These are phyloP conservation scores for Plasmodium berghei DNA, from an alignment of 169 alveolate species.

Conservation along the genomic window DNA sequence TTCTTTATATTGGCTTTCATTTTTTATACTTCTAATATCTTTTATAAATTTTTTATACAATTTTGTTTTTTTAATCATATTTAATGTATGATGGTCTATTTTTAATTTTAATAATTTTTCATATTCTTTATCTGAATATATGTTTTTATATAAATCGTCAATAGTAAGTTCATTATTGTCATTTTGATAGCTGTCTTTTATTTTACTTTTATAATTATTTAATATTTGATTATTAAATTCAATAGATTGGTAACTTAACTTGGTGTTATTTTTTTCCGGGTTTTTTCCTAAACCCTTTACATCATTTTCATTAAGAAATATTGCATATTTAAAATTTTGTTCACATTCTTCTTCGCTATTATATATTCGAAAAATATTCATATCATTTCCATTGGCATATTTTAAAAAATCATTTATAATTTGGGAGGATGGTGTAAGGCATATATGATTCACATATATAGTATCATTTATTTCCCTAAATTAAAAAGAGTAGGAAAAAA, in stretches of 20 bases:
- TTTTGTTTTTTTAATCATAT: constrained; percentile 13
- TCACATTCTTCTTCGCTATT: constrained; percentile 46
- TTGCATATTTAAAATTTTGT: constrained; percentile 56
- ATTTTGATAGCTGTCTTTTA: not conserved
- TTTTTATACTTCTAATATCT: constrained; percentile 38
- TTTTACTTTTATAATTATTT: constrained; percentile 11
- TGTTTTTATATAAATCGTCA: constrained; percentile 53
- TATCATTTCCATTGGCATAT: constrained; percentile 29
- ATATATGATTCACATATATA: constrained; percentile 51
- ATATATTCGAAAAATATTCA: constrained; percentile 43
- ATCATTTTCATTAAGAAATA: constrained; percentile 12
- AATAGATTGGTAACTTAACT: not conserved
- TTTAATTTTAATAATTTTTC: constrained; percentile 14
- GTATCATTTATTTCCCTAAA: constrained; percentile 29
- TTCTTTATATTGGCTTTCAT: constrained; percentile 23
- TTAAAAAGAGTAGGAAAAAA: not conserved
- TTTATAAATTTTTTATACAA: constrained; percentile 36
- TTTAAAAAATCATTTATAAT: constrained; percentile 24
- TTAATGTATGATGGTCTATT: constrained; percentile 14
- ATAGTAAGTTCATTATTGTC: not conserved
- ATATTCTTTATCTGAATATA: constrained; percentile 21
- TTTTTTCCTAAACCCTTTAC: not conserved
- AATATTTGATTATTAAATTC: not conserved
- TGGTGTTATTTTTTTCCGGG: not conserved
- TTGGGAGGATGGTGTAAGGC: constrained; percentile 29